Evolutionary conservation across 306 rosid species (phyloP).

Genomic region (Vicia villosa): DNA sequence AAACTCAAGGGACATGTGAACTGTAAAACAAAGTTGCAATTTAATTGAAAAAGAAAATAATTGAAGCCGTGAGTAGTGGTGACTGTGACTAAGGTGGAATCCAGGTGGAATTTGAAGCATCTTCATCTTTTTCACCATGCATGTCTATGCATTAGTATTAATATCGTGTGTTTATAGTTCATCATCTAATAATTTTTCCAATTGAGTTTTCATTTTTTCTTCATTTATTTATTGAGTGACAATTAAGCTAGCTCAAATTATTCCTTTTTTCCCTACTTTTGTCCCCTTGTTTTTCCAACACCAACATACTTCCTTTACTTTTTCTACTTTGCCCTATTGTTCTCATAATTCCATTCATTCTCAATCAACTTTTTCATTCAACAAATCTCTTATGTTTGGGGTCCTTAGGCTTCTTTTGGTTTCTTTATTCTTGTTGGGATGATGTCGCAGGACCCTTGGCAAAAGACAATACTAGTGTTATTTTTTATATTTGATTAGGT

Average conservation of each 20-base stretch:
- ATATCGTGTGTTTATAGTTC: not conserved
- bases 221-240: conserved; percentile 32
- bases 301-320: conserved; percentile 18
- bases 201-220: not conserved
- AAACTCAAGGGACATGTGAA: no score
- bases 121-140: no score
- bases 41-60: not conserved
- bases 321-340: conserved; percentile 25
- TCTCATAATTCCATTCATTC: conserved; percentile 5
- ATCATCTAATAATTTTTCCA: conserved; percentile 17
- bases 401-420: conserved; percentile 32
- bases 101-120: not conserved
- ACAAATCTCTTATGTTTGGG: conserved; percentile 17
- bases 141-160: conserved; percentile 13
- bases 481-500: not conserved
- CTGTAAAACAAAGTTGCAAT: no score
- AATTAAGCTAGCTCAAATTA: conserved; percentile 36
- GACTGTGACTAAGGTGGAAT: not conserved
- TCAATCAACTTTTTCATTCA: conserved; percentile 28
- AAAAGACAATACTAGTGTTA: not conserved
- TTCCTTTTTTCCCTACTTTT: conserved; percentile 36
- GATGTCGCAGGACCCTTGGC: conserved; percentile 32
- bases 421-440: conserved; percentile 35
- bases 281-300: conserved; percentile 38
- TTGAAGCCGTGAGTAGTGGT: conserved; percentile 1